Evolutionary conservation across 768 basidiomycete species (phyloP), one percentile per base, ranked within the genome.

Genomic region (Mycena vulgaris): DNA sequence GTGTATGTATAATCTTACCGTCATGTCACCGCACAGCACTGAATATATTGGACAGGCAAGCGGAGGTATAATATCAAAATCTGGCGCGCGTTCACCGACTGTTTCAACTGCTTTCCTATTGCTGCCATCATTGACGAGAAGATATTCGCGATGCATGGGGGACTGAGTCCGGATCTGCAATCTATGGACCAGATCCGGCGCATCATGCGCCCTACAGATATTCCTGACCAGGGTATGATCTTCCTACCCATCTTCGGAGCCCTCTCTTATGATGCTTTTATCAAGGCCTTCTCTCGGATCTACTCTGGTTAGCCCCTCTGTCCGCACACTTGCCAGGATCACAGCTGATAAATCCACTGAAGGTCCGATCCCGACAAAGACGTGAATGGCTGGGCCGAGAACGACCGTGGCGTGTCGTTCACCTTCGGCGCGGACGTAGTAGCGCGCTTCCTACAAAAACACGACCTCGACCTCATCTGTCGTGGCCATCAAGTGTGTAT

Each of bases 71-170:
- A 98, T 87, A 98, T 99, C 89, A 99, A 99, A 83, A 88, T 98
- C 80, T 99, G 97, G 97, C 98, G 98, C 89, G 98, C 97, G 37
- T 99, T 99, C 83, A 98, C 96, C 70, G 97, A 99, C 81, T 98
- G 97, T 85, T 99, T 99, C 89, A 99, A 99, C 86, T 99, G 97
- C 81, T 87, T 99, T 73, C 97, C 97, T 40, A 97, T 99, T 81
- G 97, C 97, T 51, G 97, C 97, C 77, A 98, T 99, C 83, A 98
- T 99, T 80, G 97, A 98, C 83, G 97, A 99, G 84, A 98, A 98
- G 86, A 99, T 99, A 79, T 98, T 99, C 82, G 97, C 96, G 52
- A 99, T 99, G 97, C 97, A 99, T 77, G 97, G 97, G 61, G 97
- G 97, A 56, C 87, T 98, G 74, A 96, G 95, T 81, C 97, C 97